Evolutionary conservation across 306 rosid species (phyloP).

Genomic region (Rosa multiflora): DNA sequence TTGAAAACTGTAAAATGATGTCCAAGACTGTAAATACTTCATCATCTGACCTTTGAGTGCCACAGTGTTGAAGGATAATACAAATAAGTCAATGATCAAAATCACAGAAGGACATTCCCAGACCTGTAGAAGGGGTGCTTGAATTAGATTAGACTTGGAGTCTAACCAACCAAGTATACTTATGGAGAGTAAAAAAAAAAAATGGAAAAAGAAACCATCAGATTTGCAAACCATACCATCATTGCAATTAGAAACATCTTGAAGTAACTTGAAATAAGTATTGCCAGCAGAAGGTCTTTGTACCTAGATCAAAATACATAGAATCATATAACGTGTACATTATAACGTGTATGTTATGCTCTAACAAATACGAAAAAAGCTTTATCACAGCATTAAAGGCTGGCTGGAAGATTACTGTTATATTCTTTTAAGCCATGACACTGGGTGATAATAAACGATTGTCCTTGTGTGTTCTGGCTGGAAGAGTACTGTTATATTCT

Average conservation of each 20-base stretch:
- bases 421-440: not conserved
- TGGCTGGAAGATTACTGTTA: conserved; percentile 16
- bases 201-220: conserved; percentile 11
- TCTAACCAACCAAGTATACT: not conserved
- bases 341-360: not conserved
- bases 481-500: conserved; percentile 6
- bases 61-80: conserved; percentile 74
- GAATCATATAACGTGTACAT: not conserved
- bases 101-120: conserved; percentile 90
- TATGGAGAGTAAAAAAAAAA: not conserved
- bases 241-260: conserved; percentile 75
- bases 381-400: conserved; percentile 1
- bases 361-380: not conserved
- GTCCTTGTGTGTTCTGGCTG: not conserved
- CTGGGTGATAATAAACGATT: not conserved
- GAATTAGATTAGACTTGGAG: conserved; percentile 21
- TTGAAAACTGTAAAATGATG: not conserved
- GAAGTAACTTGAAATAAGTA: conserved; percentile 81
- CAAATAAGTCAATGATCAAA: conserved; percentile 71
- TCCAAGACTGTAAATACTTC: not conserved
- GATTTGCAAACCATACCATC: conserved; percentile 55
- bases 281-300: conserved; percentile 57
- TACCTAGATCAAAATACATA: conserved; percentile 43
- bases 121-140: conserved; percentile 46
- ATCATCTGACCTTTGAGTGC: conserved; percentile 73